Evolutionary conservation across 768 basidiomycete species (phyloP).

Genomic region (Lentinula sp.): DNA sequence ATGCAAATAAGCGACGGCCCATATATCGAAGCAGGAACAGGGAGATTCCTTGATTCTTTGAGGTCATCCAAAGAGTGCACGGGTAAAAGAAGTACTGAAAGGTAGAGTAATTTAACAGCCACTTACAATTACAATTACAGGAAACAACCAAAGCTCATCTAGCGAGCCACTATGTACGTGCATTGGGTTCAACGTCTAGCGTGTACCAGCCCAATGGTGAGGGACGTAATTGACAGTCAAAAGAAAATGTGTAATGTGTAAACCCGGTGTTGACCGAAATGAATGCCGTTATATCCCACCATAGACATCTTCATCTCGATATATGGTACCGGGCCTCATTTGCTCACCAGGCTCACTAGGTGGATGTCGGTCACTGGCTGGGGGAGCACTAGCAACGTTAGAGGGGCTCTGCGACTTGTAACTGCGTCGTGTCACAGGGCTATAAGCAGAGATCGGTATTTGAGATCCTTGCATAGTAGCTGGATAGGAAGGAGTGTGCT

Average conservation of each 20-base stretch:
- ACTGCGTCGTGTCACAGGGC: background rate
- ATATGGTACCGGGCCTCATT: constrained; percentile 33
- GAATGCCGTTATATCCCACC: constrained; percentile 36
- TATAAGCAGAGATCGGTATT: background rate
- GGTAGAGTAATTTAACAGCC: too few relatives aligned
- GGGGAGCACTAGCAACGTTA: too few relatives aligned
- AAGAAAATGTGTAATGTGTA: background rate
- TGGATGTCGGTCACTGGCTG: background rate
- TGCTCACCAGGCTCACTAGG: background rate
- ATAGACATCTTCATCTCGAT: constrained; percentile 48
- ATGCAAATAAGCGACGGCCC: too few relatives aligned
- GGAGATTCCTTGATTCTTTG: background rate
- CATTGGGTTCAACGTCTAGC: background rate
- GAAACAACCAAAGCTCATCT: background rate
- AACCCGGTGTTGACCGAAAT: background rate
- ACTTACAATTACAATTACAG: too few relatives aligned
- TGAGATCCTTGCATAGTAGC: background rate
- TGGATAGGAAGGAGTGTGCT: background rate
- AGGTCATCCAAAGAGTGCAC: constrained; percentile 4
- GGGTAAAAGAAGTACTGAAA: constrained; percentile 3
- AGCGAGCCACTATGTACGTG: background rate
- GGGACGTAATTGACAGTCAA: background rate
- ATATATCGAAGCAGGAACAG: background rate
- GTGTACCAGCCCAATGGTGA: background rate
- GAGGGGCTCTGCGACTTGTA: background rate